Conservation (phyloP, 2,329 filamentous ascomycete species). For the Pseudopyrenochaeta lycopersici region DNA sequence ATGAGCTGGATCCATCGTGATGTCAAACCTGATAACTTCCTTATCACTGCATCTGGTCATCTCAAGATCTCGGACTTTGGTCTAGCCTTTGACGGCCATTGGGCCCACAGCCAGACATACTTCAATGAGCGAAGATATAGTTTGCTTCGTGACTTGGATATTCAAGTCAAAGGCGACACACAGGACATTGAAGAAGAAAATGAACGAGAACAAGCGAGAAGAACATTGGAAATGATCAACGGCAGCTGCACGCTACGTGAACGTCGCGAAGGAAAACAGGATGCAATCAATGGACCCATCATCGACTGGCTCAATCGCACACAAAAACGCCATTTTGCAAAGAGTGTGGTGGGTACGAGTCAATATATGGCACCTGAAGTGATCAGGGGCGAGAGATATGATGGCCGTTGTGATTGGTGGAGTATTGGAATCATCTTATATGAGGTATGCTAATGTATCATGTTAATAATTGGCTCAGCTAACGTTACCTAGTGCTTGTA, state of each 20-base stretch:
- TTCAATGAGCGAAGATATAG: conserved; percentile 84
- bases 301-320: conserved; percentile 55
- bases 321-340: conserved; percentile 74
- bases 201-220: conserved; percentile 63
- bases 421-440: conserved; percentile 94
- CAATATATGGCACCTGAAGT: conserved; percentile 99
- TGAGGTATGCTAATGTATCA: conserved; percentile 62
- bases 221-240: conserved; percentile 51
- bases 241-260: conserved; percentile 21
- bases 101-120: conserved; percentile 89
- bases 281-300: conserved; percentile 39
- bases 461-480: not conserved
- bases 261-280: conserved; percentile 28
- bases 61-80: conserved; percentile 97
- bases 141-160: conserved; percentile 77
- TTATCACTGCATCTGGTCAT: conserved; percentile 87
- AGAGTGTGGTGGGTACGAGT: conserved; percentile 91
- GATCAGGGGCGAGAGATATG: conserved; percentile 81
- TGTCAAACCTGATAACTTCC: conserved; percentile 96
- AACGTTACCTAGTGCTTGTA: conserved; percentile 75
- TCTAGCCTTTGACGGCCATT: conserved; percentile 92
- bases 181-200: conserved; percentile 69
- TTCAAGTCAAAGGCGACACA: conserved; percentile 77
- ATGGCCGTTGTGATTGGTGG: conserved; percentile 96
- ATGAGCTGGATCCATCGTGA: conserved; percentile 94